phyloP scores from a whole-genome alignment of 768 basidiomycete species.

The Russula emetica region DNA sequence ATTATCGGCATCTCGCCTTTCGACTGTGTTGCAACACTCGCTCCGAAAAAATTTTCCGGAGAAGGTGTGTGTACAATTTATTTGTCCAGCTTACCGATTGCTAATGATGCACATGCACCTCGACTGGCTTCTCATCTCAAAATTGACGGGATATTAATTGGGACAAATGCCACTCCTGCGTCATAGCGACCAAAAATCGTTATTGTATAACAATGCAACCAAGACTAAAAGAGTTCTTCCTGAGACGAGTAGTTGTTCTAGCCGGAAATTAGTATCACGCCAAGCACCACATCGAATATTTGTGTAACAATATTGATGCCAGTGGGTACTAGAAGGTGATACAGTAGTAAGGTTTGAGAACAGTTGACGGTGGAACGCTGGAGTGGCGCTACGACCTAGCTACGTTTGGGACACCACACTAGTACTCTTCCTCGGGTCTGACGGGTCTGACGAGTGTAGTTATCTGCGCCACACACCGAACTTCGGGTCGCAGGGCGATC shows the following conservation, averaged over 20 bases:
- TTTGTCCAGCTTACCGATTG: too few species aligned
- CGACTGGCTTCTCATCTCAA: too few species aligned
- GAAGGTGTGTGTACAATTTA: too few species aligned
- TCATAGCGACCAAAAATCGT: too few species aligned
- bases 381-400: not conserved
- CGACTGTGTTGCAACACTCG: too few species aligned
- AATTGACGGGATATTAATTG: too few species aligned
- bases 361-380: too few species aligned
- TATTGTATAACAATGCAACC: not conserved
- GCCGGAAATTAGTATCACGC: not conserved
- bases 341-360: not conserved
- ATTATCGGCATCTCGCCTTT: too few species aligned
- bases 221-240: not conserved
- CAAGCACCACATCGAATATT: not conserved
- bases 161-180: too few species aligned
- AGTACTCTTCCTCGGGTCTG: not conserved
- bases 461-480: not conserved
- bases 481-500: conserved; percentile 2
- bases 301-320: not conserved
- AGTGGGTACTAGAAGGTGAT: not conserved
- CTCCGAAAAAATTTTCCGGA: too few species aligned
- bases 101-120: too few species aligned
- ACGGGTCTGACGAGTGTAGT: not conserved
- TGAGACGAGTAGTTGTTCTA: not conserved
- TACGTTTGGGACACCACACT: not conserved